A percentile compares a stretch with the other conserved stretches of the same genome.
These are phyloP conservation scores for Acidiella bohemica DNA, from an alignment of 495 filamentous ascomycete species.

Conservation along the genomic window DNA sequence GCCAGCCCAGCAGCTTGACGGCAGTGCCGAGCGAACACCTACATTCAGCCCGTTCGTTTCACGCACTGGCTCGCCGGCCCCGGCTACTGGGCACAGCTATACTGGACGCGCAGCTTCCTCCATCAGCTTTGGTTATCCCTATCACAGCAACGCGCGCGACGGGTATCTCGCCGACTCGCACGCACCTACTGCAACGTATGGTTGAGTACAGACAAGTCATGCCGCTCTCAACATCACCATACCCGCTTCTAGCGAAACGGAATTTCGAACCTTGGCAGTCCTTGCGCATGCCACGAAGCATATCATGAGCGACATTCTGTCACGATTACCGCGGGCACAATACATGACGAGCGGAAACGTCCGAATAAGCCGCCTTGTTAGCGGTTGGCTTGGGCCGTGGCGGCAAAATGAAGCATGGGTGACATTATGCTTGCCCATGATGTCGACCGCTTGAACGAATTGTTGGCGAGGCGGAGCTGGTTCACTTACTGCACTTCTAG, in stretches of 20 bases:
- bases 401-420: too few relatives aligned
- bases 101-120: constrained; percentile 21
- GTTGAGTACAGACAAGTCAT: constrained; percentile 7
- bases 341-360: too few relatives aligned
- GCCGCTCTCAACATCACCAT: not conserved
- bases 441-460: too few relatives aligned
- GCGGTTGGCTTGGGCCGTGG: too few relatives aligned
- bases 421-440: too few relatives aligned
- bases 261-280: not conserved
- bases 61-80: constrained; percentile 26
- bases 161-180: constrained; percentile 11
- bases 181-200: constrained; percentile 17
- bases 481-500: constrained; percentile 12
- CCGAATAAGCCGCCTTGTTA: too few relatives aligned
- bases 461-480: too few relatives aligned
- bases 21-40: constrained; percentile 17
- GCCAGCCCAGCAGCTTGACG: constrained; percentile 19
- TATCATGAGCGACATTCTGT: constrained; percentile 1
- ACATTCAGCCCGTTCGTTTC: constrained; percentile 21
- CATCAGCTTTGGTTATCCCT: constrained; percentile 24
- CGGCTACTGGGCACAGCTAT: constrained; percentile 21
- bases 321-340: constrained; percentile 6
- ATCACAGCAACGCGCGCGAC: constrained; percentile 14
- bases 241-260: not conserved
- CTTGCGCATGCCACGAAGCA: constrained; percentile 5